Evolutionary conservation across 345 rosid genomes (phyloP).

Genomic region (Populus davidiana): DNA sequence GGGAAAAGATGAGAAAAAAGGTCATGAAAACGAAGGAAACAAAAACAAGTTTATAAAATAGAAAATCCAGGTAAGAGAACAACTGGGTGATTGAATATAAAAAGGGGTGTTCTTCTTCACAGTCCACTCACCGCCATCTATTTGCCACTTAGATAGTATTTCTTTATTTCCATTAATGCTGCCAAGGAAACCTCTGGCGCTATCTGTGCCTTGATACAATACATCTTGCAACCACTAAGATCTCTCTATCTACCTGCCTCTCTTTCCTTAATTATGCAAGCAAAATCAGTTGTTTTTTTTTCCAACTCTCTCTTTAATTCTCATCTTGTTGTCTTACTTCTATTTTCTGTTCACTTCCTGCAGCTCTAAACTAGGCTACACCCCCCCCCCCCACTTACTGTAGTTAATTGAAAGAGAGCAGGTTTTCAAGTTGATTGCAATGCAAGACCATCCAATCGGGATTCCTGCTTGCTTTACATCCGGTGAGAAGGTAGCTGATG

Average conservation of each 20-base stretch:
- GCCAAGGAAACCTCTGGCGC: conserved; percentile 54
- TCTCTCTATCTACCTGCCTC: conserved; percentile 17
- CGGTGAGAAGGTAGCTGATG: conserved; percentile 44
- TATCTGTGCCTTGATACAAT: conserved; percentile 25
- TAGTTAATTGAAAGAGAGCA: conserved; percentile 5
- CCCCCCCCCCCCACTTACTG: neutral
- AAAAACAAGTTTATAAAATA: neutral
- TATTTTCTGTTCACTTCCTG: neutral
- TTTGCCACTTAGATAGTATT: conserved; percentile 40
- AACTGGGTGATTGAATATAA: conserved; percentile 11
- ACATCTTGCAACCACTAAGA: conserved; percentile 27
- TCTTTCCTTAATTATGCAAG: neutral
- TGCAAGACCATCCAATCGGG: conserved; percentile 53
- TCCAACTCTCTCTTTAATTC: conserved; percentile 11
- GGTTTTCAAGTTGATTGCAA: neutral
- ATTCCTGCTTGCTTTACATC: conserved; percentile 65
- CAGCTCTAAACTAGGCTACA: neutral
- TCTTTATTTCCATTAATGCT: conserved; percentile 24
- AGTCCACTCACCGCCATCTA: conserved; percentile 34
- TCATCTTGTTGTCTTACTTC: conserved; percentile 1
- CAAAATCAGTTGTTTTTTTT: conserved; percentile 1
- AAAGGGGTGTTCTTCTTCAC: conserved; percentile 15
- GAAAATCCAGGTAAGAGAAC: conserved; percentile 29
- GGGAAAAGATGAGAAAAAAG: neutral
- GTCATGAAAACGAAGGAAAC: conserved; percentile 13